These are phyloP conservation scores for Boletus mariae DNA, from an alignment of 1,284 basidiomycete genomes.

Conservation along the genomic window DNA sequence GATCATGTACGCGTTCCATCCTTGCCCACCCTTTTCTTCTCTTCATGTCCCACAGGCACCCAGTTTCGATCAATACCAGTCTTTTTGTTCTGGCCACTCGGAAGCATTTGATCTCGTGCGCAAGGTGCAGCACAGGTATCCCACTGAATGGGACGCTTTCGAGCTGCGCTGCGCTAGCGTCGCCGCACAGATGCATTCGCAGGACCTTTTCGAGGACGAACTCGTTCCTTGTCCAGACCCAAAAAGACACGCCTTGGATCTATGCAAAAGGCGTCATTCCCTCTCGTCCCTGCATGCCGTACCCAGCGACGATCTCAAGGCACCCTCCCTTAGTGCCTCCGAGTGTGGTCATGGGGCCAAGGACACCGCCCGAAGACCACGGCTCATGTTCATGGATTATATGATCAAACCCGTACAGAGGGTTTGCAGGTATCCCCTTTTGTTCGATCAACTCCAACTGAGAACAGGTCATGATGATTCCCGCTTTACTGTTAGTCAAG, in stretches of 20 bases:
- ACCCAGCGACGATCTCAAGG: slow-evolving; percentile 30
- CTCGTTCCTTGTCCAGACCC: slow-evolving; percentile 13
- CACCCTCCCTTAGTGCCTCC: slow-evolving; percentile 19
- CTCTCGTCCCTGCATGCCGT: slow-evolving; percentile 31
- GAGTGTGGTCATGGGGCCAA: slow-evolving; percentile 28
- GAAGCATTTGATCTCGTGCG: slow-evolving; percentile 74
- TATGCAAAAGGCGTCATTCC: slow-evolving; percentile 34
- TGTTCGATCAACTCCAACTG: slow-evolving; percentile 73
- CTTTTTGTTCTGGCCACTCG: slow-evolving; percentile 81
- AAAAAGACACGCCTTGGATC: slow-evolving; percentile 10
- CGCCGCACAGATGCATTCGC: slow-evolving; percentile 39
- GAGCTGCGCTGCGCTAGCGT: slow-evolving; percentile 69
- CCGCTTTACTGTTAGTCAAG: slow-evolving; percentile 10
- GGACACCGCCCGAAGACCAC: slow-evolving; percentile 24
- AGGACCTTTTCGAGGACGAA: slow-evolving; percentile 5
- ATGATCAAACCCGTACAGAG: slow-evolving; percentile 88
- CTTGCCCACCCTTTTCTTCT: background rate
- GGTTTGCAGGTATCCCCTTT: slow-evolving; percentile 87
- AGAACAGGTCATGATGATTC: slow-evolving; percentile 21
- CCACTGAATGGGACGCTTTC: slow-evolving; percentile 76
- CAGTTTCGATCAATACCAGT: slow-evolving; percentile 73
- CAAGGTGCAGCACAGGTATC: slow-evolving; percentile 54
- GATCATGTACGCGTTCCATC: slow-evolving; percentile 50
- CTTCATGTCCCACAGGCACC: slow-evolving; percentile 50
- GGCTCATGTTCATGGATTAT: slow-evolving; percentile 73